phyloP scores from a whole-genome alignment of 1,284 basidiomycete genomes.

The Heliocybe sulcata region DNA sequence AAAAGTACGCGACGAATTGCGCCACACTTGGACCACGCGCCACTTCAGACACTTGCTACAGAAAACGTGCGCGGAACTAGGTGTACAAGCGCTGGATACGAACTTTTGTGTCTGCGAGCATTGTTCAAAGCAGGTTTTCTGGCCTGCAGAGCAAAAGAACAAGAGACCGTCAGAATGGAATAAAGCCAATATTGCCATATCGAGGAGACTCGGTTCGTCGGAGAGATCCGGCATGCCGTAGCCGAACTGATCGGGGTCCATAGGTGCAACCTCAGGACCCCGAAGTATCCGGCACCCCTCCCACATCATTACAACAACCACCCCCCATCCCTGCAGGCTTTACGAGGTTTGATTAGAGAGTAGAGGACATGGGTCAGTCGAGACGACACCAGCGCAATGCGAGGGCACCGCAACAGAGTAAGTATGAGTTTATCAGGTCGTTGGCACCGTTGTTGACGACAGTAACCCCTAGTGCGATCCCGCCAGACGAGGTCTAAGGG shows the following conservation, averaged over 20 bases:
- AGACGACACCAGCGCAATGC: constrained; percentile 25
- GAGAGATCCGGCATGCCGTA: no score
- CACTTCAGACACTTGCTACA: no score
- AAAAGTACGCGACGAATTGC: no score
- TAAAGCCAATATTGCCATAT: no score
- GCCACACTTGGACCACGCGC: no score
- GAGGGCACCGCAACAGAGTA: constrained; percentile 24
- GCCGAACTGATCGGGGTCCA: neutral
- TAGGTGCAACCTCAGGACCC: neutral
- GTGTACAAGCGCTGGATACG: no score
- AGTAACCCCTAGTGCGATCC: constrained; percentile 42
- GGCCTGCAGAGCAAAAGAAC: no score
- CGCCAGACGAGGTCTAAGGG: constrained; percentile 60
- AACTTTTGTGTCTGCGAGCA: no score
- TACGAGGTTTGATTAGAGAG: neutral
- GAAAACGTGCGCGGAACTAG: no score
- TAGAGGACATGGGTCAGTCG: constrained; percentile 21
- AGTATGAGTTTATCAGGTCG: constrained; percentile 12
- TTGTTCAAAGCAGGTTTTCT: no score
- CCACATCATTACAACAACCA: neutral
- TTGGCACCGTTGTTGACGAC: constrained; percentile 1
- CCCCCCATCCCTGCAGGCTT: neutral
- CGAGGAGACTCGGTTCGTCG: no score
- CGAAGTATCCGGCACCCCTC: neutral
- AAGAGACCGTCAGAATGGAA: no score